Evolutionary conservation across 2,329 filamentous ascomycete genomes (phyloP).

Genomic region (Penicillium brevicompactum): DNA sequence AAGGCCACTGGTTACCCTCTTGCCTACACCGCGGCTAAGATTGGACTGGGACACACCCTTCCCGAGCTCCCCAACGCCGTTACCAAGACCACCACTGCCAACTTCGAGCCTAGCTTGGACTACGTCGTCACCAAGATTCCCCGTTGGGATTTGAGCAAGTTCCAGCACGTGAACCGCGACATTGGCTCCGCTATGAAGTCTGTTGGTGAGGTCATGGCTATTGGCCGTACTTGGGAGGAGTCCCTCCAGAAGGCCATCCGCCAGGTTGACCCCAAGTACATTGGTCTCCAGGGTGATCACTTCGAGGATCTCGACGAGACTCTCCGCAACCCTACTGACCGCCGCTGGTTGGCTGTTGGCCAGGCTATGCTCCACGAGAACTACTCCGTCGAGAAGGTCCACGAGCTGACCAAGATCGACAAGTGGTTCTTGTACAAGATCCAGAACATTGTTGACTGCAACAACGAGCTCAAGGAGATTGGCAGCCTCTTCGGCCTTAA

Average conservation of each 20-base stretch:
- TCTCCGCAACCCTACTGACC: constrained; percentile 89
- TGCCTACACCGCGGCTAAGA: constrained; percentile 97
- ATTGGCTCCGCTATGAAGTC: constrained; percentile 99
- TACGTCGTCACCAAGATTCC: constrained; percentile 99
- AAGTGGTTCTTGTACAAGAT: constrained; percentile 99
- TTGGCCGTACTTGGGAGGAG: constrained; percentile 97
- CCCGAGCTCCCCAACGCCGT: constrained; percentile 97
- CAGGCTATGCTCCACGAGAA: constrained; percentile 97
- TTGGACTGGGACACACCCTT: constrained; percentile 91
- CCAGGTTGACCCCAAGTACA: constrained; percentile 87
- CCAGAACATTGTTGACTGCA: constrained; percentile 93
- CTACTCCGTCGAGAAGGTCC: constrained; percentile 88
- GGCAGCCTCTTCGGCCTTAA: constrained; percentile 82
- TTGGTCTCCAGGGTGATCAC: constrained; percentile 92
- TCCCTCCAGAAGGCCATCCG: constrained; percentile 99
- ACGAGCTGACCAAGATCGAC: constrained; percentile 97
- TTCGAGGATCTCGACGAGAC: constrained; percentile 92
- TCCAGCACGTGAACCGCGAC: constrained; percentile 96
- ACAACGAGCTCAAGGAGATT: constrained; percentile 78
- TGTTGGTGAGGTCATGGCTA: constrained; percentile 98
- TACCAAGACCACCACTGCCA: constrained; percentile 97
- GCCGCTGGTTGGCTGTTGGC: constrained; percentile 94
- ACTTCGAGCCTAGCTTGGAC: constrained; percentile 96
- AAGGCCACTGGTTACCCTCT: constrained; percentile 98
- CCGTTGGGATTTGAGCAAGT: constrained; percentile 97